Base-by-base conservation (phyloP, 2,329 filamentous ascomycete genomes). In the Epichloe gansuensis region DNA sequence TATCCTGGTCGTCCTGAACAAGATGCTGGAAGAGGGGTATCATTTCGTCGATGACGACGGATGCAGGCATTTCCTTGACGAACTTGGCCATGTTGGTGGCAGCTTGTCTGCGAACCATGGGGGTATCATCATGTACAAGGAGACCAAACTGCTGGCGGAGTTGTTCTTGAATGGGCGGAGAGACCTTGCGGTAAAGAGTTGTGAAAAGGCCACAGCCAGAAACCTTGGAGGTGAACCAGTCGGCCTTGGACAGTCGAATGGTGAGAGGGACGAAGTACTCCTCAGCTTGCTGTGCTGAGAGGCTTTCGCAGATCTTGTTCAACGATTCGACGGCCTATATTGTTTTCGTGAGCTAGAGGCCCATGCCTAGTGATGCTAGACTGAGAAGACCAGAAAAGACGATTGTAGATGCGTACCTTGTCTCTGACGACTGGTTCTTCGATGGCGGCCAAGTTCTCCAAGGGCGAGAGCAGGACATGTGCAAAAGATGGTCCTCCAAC, bases 201-300 rank as follows among this genome's bases (percentile, higher is more conserved):
- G 87, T 93, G 75, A 91, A 98, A 57, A 98, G 85, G 57, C 93
- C 93, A 58, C 91, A 95, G 56, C 91, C 93, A 35, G 93, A 98
- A 58, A 98, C 93, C 74, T 97, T 98, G 58, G 93, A 97, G 53
- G 93, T 98, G 71, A 98, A 98, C 93, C 93, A 98, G 73, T 98
- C 93, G 71, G 93, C 93, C 79, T 97, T 98, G 59, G 93, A 94
- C 56, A 98, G 87, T 66, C 93, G 89, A 65, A 95, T 81, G 54
- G 90, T 90, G 65, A 98, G 84, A 56, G 93, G 93, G 61, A 98
- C 91, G 74, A 97, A 97, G 72, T 90, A 87, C 64, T 96, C 88
- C 76, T 98, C 93, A 66, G 97, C 85, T 74, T 98, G 93, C 69
- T 89, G 80, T 62, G 89, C 75, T 49, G 89, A 95, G 52, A 98